These are phyloP conservation scores for Salix udensis DNA, from an alignment of 345 rosid genomes.

Conservation along the genomic window DNA sequence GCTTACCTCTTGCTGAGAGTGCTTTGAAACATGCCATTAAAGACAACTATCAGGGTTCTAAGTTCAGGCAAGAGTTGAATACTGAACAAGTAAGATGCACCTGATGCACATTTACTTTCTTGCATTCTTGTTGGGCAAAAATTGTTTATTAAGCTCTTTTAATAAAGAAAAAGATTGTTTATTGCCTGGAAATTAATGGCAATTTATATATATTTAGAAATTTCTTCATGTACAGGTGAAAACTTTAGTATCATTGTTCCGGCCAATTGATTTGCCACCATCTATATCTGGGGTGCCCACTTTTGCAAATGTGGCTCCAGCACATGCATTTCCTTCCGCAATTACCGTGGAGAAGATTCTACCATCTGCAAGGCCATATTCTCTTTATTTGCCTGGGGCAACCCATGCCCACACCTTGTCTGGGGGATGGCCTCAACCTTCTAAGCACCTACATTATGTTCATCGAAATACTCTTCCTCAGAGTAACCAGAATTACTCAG, in stretches of 20 bases:
- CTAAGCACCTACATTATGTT: slow-evolving; percentile 2
- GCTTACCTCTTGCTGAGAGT: slow-evolving; percentile 34
- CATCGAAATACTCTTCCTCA: slow-evolving; percentile 7
- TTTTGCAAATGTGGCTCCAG: not conserved
- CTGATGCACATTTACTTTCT: not conserved
- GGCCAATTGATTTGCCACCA: slow-evolving; percentile 8
- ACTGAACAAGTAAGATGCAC: slow-evolving; percentile 18
- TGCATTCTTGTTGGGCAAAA: not conserved
- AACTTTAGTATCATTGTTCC: slow-evolving; percentile 25
- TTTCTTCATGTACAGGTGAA: slow-evolving; percentile 20
- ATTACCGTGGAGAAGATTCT: not conserved
- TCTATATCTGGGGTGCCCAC: slow-evolving; percentile 9
- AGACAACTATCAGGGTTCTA: slow-evolving; percentile 30
- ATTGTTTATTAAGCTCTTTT: not conserved
- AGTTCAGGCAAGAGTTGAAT: slow-evolving; percentile 32
- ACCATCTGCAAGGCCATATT: slow-evolving; percentile 11
- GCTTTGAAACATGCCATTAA: slow-evolving; percentile 27
- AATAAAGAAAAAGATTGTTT: not conserved
- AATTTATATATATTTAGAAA: not conserved
- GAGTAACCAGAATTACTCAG: not conserved
- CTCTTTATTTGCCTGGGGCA: slow-evolving; percentile 7
- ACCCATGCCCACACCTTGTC: slow-evolving; percentile 3
- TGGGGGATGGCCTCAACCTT: slow-evolving; percentile 6
- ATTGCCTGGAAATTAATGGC: not conserved
- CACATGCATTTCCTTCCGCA: not conserved